phyloP scores from a whole-genome alignment of 257 asterid species.

The Solanum tacnaense region DNA sequence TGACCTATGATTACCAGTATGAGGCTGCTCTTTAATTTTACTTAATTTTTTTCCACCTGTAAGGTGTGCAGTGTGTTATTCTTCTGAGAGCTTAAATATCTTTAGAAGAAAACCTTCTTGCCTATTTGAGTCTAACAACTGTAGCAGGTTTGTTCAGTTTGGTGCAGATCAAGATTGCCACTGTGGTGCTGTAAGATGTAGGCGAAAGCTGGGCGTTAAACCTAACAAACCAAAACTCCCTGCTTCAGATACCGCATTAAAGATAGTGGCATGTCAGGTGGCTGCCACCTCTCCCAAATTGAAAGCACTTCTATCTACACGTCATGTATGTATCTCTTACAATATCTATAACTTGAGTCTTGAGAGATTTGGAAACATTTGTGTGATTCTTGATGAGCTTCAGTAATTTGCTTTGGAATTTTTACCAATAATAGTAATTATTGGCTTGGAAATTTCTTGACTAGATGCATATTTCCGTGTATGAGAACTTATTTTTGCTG shows the following conservation, averaged over 20 bases:
- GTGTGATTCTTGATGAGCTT: background rate
- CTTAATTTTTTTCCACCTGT: background rate
- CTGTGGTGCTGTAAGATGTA: constrained; percentile 85
- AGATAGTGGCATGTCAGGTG: constrained; percentile 58
- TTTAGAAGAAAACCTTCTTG: background rate
- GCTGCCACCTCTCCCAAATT: constrained; percentile 48
- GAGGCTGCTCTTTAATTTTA: constrained; percentile 9
- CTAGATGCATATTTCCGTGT: background rate
- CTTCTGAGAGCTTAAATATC: background rate
- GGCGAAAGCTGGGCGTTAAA: constrained; percentile 84
- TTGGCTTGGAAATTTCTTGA: background rate
- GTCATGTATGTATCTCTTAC: constrained; percentile 21
- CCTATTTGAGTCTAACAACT: constrained; percentile 36
- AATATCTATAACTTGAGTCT: background rate
- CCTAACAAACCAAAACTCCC: constrained; percentile 53
- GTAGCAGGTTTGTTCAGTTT: constrained; percentile 96
- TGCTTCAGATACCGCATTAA: constrained; percentile 66
- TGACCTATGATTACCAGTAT: constrained; percentile 96
- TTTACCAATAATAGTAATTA: background rate
- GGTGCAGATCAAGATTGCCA: constrained; percentile 99
- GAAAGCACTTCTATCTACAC: constrained; percentile 33
- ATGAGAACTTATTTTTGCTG: background rate
- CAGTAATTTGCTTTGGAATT: background rate
- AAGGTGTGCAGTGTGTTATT: background rate
- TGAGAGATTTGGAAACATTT: background rate